Conservation (phyloP, 139 green algal genomes). For the Chlorella vulgaris region DNA sequence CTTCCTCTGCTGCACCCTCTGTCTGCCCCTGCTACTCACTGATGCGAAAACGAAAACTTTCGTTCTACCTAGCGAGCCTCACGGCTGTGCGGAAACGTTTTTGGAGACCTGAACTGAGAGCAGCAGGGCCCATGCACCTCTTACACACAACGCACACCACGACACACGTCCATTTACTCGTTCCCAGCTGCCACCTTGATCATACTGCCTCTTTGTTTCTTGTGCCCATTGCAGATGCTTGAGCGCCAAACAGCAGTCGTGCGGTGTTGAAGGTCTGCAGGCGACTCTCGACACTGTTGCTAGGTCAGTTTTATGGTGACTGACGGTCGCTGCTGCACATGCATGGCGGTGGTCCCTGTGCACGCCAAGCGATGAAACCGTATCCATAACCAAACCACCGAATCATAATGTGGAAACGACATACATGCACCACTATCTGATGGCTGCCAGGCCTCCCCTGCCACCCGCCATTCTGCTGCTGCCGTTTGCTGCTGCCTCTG, state of each 20-base stretch:
- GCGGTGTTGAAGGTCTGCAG: too few relatives aligned
- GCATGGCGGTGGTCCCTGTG: neutral
- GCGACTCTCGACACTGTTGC: too few relatives aligned
- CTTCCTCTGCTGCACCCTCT: neutral
- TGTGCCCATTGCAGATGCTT: neutral
- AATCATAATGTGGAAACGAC: slow-evolving; percentile 48
- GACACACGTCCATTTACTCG: neutral
- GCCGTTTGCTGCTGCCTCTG: neutral
- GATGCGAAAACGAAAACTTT: slow-evolving; percentile 58
- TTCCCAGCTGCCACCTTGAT: neutral
- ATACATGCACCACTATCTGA: slow-evolving; percentile 86
- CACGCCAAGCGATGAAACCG: slow-evolving; percentile 36
- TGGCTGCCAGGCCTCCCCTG: slow-evolving; percentile 25
- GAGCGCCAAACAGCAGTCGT: too few relatives aligned
- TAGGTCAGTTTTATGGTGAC: too few relatives aligned
- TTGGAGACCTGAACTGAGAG: slow-evolving; percentile 64
- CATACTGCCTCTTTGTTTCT: neutral
- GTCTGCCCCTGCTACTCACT: slow-evolving; percentile 15
- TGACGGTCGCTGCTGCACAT: neutral
- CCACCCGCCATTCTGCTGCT: too few relatives aligned
- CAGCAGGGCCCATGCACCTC: neutral
- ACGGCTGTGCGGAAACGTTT: slow-evolving; percentile 38
- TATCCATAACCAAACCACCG: slow-evolving; percentile 41
- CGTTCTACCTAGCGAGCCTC: slow-evolving; percentile 50
- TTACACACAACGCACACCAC: neutral